phyloP scores from a whole-genome alignment of 495 filamentous ascomycete genomes.

The Daldinia concentrica region DNA sequence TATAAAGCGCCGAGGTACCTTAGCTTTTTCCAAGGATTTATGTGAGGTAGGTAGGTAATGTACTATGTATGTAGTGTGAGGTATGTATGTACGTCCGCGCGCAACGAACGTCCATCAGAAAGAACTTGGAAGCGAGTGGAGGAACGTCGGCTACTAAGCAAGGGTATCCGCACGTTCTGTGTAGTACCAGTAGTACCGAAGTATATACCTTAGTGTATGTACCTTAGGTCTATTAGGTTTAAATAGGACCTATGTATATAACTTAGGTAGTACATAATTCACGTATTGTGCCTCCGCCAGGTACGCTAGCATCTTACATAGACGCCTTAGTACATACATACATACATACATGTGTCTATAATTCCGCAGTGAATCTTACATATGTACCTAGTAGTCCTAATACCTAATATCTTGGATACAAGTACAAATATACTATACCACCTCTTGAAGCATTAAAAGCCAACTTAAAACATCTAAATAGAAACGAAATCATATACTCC shows the following conservation, averaged over 20 bases:
- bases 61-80: background rate
- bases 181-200: background rate
- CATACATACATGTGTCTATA: background rate
- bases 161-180: constrained; percentile 28
- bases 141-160: constrained; percentile 36
- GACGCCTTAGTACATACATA: no score
- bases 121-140: constrained; percentile 41
- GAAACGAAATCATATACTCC: background rate
- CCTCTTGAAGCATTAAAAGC: background rate
- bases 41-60: background rate
- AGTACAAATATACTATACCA: background rate
- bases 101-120: constrained; percentile 15
- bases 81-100: constrained; percentile 21
- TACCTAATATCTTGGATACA: background rate
- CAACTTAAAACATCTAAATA: background rate
- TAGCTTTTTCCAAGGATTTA: background rate
- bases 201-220: no score
- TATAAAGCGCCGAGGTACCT: constrained; percentile 21
- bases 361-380: constrained; percentile 14
- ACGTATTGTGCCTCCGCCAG: constrained; percentile 10
- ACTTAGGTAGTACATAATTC: no score
- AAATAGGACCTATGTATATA: no score
- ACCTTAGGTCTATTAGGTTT: no score
- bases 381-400: background rate
- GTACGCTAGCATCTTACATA: constrained; percentile 31